These are phyloP conservation scores for Rossbeevera mucosa DNA, from an alignment of 768 basidiomycete species.

Conservation along the genomic window DNA sequence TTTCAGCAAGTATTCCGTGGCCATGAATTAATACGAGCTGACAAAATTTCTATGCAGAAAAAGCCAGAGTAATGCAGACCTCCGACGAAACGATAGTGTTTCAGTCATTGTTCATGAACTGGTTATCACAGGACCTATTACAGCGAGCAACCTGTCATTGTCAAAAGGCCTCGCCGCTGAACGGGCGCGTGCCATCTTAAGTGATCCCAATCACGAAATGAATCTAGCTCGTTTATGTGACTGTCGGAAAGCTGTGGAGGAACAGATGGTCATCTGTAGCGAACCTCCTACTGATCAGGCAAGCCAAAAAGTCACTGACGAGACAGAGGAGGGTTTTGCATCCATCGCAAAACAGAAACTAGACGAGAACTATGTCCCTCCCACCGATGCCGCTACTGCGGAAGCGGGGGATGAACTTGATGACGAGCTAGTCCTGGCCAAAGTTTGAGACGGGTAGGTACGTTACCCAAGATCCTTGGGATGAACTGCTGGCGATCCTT, in stretches of 20 bases:
- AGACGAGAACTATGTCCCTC: conserved; percentile 20
- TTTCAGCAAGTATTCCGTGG: conserved; percentile 38
- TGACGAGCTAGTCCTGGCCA: conserved; percentile 12
- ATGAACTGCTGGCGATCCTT: conserved; percentile 33
- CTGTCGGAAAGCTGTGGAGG: conserved; percentile 29
- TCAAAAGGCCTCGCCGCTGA: conserved; percentile 69
- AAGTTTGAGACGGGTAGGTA: conserved; percentile 7
- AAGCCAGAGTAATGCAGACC: conserved; percentile 40
- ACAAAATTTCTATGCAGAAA: conserved; percentile 29
- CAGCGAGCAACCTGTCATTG: conserved; percentile 51
- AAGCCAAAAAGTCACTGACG: conserved; percentile 33
- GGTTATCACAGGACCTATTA: conserved; percentile 56
- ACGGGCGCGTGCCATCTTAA: conserved; percentile 50
- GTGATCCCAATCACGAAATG: conserved; percentile 42
- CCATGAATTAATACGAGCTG: not conserved
- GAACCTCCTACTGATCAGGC: conserved; percentile 17
- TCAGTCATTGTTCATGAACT: conserved; percentile 56
- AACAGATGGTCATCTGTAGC: conserved; percentile 10
- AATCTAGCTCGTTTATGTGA: conserved; percentile 41
- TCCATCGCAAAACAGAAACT: conserved; percentile 35
- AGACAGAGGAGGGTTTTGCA: conserved; percentile 50
- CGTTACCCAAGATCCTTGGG: conserved; percentile 21
- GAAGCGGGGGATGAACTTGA: conserved; percentile 17
- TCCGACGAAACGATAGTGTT: conserved; percentile 47
- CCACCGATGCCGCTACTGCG: conserved; percentile 8